Conservation (phyloP, 2,329 filamentous ascomycete genomes). For the Cladosporium halotolerans region DNA sequence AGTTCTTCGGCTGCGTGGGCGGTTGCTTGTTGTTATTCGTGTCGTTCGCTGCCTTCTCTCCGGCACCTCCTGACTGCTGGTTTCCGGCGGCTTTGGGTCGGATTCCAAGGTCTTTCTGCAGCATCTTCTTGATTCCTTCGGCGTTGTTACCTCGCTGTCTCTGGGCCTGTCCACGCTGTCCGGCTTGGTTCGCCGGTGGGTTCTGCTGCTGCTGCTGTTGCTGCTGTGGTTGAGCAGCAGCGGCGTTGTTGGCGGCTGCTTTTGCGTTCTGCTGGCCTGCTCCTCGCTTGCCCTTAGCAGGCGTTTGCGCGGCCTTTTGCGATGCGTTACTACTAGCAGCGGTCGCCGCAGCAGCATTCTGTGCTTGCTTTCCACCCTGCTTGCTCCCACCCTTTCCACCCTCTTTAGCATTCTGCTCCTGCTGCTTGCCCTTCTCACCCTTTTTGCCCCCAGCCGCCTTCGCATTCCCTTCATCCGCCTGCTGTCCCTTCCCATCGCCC, state of each 20-base stretch:
- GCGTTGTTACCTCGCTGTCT: conserved; percentile 25
- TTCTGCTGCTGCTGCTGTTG: conserved; percentile 25
- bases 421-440: conserved; percentile 20
- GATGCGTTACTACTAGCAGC: conserved; percentile 13
- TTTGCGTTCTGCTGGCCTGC: conserved; percentile 19
- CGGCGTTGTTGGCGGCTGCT: conserved; percentile 25
- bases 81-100: conserved; percentile 31
- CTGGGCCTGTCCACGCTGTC: conserved; percentile 19
- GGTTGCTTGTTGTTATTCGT: conserved; percentile 5
- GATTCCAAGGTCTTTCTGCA: conserved; percentile 57
- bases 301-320: conserved; percentile 30
- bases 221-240: conserved; percentile 41
- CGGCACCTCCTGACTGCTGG: not conserved
- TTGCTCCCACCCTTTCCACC: conserved; percentile 51
- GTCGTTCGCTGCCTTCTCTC: not conserved
- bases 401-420: conserved; percentile 38
- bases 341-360: not conserved
- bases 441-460: conserved; percentile 23
- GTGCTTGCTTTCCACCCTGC: conserved; percentile 24
- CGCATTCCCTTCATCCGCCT: conserved; percentile 29
- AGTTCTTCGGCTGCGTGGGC: conserved; percentile 29
- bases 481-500: conserved; percentile 26
- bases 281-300: conserved; percentile 22
- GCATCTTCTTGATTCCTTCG: conserved; percentile 44
- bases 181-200: conserved; percentile 16